Conservation (phyloP, 129 eudicot genomes). For the Flaveria brownii region DNA sequence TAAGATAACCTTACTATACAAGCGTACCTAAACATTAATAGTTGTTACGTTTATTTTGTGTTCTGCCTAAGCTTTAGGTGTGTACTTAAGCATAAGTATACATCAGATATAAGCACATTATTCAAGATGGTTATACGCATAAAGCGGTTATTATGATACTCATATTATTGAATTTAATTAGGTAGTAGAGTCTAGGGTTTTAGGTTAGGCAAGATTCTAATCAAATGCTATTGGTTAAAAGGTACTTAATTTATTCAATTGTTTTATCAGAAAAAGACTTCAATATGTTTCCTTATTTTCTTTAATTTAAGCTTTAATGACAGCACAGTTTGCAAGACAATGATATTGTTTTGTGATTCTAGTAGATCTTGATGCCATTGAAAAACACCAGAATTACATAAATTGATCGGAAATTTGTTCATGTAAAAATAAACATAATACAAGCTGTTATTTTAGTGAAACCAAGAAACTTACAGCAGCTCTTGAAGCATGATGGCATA, state of each 20-base stretch:
- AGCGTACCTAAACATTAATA: not conserved
- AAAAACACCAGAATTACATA: conserved; percentile 4
- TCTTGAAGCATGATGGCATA: conserved; percentile 62
- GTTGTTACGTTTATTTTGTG: too few species aligned
- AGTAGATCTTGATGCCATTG: conserved; percentile 13
- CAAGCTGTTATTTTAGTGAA: conserved; percentile 15
- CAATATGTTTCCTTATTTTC: not conserved
- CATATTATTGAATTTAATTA: not conserved
- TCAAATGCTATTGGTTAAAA: not conserved
- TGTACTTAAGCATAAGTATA: too few species aligned
- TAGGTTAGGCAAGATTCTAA: conserved; percentile 10
- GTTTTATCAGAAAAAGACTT: not conserved
- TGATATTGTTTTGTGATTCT: conserved; percentile 9
- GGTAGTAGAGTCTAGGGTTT: not conserved
- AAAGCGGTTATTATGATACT: not conserved
- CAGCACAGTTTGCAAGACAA: conserved; percentile 12
- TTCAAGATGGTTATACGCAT: not conserved
- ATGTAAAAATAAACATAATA: conserved; percentile 15
- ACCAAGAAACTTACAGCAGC: conserved; percentile 65
- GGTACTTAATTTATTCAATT: conserved; percentile 5
- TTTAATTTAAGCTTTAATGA: not conserved
- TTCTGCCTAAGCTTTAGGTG: too few species aligned
- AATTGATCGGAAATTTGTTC: not conserved
- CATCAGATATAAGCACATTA: not conserved
- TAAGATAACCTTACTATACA: too few species aligned